Evolutionary conservation across 176 grass and related monocot genomes (phyloP).

Genomic region (Aegilops speltoides): DNA sequence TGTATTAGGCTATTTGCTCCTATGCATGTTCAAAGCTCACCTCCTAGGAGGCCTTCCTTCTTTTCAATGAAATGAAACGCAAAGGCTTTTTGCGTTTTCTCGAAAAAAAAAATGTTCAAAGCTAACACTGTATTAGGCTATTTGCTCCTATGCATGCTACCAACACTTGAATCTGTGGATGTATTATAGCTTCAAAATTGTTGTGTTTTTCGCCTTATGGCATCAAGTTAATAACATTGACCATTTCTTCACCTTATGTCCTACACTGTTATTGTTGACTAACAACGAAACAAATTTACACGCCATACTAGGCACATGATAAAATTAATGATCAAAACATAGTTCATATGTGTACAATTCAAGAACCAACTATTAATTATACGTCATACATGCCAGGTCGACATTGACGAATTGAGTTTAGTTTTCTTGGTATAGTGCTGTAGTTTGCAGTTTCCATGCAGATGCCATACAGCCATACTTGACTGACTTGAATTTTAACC

Average conservation of each 20-base stretch:
- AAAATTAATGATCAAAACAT: neutral
- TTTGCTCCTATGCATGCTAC: neutral
- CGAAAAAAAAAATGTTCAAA: neutral
- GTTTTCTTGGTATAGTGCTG: neutral
- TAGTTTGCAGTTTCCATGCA: neutral
- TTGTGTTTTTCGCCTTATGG: neutral
- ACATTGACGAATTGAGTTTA: neutral
- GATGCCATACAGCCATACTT: neutral
- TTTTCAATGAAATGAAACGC: too few relatives aligned
- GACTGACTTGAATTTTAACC: neutral
- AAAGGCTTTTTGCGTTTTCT: too few relatives aligned
- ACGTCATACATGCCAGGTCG: neutral
- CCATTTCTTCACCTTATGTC: slow-evolving; percentile 1
- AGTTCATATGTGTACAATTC: neutral
- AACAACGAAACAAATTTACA: neutral
- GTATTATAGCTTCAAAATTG: neutral
- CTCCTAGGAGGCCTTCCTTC: too few relatives aligned
- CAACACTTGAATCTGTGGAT: neutral
- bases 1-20: neutral
- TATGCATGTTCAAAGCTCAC: neutral
- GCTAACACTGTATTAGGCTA: neutral
- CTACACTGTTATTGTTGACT: neutral
- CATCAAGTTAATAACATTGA: neutral
- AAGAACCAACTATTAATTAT: neutral
- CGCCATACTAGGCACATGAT: too few relatives aligned